Percentiles rank a stretch among this genome's conserved stretches.
Evolutionary conservation across 2,329 filamentous ascomycete genomes (phyloP).

Genomic region (Ophiocordyceps australis): DNA sequence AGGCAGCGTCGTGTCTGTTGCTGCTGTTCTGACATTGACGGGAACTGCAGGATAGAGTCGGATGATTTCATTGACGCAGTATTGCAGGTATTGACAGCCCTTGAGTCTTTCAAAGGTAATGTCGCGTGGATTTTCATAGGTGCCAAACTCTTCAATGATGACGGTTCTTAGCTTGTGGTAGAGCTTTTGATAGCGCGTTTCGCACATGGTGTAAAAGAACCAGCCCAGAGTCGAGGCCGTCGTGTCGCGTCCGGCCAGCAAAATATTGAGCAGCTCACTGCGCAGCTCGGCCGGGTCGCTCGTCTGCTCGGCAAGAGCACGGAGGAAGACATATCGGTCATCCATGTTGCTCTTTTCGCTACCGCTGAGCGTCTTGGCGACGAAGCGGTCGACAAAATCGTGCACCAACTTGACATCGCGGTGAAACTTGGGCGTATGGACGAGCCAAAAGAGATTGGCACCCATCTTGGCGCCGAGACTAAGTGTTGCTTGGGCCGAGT

Average conservation of each 20-base stretch:
- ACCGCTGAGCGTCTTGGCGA: constrained; percentile 32
- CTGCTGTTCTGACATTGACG: constrained; percentile 7
- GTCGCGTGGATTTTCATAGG: constrained; percentile 9
- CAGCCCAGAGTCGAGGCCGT: constrained; percentile 30
- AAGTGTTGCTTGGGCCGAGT: constrained; percentile 21
- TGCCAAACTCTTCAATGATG: constrained; percentile 30
- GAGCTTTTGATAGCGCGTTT: constrained; percentile 13
- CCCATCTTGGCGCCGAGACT: constrained; percentile 30
- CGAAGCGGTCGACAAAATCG: constrained; percentile 50
- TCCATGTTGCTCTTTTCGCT: constrained; percentile 1
- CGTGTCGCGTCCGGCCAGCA: constrained; percentile 35
- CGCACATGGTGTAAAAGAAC: constrained; percentile 23
- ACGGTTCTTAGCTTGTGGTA: constrained; percentile 22
- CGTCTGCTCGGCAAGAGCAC: constrained; percentile 14
- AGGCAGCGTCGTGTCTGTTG: constrained; percentile 27
- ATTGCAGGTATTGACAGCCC: constrained; percentile 8
- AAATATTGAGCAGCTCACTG: constrained; percentile 16
- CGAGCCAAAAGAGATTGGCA: constrained; percentile 24
- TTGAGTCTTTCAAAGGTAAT: constrained; percentile 9
- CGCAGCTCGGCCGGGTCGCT: constrained; percentile 8
- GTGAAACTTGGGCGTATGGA: constrained; percentile 36
- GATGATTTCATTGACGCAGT: constrained; percentile 7
- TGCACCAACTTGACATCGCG: constrained; percentile 48
- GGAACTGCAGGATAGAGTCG: constrained; percentile 8
- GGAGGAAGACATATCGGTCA: constrained; percentile 11